Conservation (phyloP, 345 rosid species). For the Hypericum perforatum region DNA sequence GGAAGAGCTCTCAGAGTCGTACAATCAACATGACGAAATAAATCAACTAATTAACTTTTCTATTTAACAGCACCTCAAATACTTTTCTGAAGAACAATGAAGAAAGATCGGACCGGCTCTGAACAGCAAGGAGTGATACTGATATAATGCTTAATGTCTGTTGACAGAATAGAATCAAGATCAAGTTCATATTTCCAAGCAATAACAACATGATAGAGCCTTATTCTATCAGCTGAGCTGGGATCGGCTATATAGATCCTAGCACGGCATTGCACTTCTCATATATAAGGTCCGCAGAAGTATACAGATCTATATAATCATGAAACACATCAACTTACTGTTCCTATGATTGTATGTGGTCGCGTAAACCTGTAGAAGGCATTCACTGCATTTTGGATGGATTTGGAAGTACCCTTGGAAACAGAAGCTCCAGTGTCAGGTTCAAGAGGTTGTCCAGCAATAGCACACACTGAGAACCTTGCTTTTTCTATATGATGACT, state of each 20-base stretch:
- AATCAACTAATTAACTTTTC: not conserved
- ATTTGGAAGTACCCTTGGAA: slow-evolving; percentile 23
- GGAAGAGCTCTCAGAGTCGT: no score
- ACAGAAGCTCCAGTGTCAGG: slow-evolving; percentile 39
- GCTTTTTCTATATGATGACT: slow-evolving; percentile 15
- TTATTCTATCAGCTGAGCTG: no score
- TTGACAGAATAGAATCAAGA: not conserved
- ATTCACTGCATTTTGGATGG: slow-evolving; percentile 28
- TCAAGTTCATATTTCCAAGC: not conserved
- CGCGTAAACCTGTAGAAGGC: slow-evolving; percentile 23
- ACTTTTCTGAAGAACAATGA: slow-evolving; percentile 20
- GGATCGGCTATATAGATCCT: no score
- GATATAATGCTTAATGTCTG: slow-evolving; percentile 25
- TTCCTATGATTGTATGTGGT: slow-evolving; percentile 32
- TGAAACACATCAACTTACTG: slow-evolving; percentile 12
- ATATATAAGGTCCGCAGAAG: no score
- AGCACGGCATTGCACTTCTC: no score
- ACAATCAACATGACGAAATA: not conserved
- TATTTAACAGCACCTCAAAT: slow-evolving; percentile 14
- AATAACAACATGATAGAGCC: not conserved
- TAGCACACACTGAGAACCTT: slow-evolving; percentile 39
- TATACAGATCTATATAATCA: not conserved
- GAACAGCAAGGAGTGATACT: slow-evolving; percentile 23
- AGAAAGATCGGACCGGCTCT: slow-evolving; percentile 16
- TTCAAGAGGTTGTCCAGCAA: slow-evolving; percentile 47